Evolutionary conservation across 305 asterid species (phyloP).

Genomic region (Fraxinus latifolia): DNA sequence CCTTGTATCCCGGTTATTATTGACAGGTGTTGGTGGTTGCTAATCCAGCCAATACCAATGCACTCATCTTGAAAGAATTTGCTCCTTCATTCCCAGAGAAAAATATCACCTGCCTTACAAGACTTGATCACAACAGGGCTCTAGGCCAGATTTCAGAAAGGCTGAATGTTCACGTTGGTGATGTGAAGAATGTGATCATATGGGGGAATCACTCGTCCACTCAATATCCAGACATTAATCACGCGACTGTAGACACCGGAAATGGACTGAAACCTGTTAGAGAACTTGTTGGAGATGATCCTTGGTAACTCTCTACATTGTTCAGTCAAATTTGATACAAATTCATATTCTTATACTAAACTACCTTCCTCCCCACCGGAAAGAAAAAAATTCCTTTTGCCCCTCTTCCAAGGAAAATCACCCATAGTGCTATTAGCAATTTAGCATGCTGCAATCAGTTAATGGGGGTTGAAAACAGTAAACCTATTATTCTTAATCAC

Average conservation of each 20-base stretch:
- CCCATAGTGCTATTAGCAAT: neutral
- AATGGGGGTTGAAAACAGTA: neutral
- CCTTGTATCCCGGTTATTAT: neutral
- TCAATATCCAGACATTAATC: slow-evolving; percentile 79
- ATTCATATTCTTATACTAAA: neutral
- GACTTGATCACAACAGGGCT: slow-evolving; percentile 89
- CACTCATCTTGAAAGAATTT: slow-evolving; percentile 67
- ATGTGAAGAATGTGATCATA: slow-evolving; percentile 66
- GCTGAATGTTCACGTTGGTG: slow-evolving; percentile 53
- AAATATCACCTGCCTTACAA: slow-evolving; percentile 79
- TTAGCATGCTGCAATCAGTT: neutral
- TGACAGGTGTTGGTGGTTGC: slow-evolving; percentile 81
- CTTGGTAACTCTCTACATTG: slow-evolving; percentile 38
- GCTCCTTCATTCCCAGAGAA: slow-evolving; percentile 69
- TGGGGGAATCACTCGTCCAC: slow-evolving; percentile 97
- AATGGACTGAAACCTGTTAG: slow-evolving; percentile 41
- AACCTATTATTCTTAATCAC: neutral
- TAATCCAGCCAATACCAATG: slow-evolving; percentile 89
- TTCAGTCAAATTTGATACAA: neutral
- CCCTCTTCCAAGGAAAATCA: neutral
- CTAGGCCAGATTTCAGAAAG: slow-evolving; percentile 62
- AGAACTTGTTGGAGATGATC: slow-evolving; percentile 51
- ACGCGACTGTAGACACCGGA: slow-evolving; percentile 46
- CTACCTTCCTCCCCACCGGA: neutral
- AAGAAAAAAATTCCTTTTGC: neutral